Base-by-base conservation (phyloP, 2,329 filamentous ascomycete genomes). In the Fusarium sterilihyphosum region DNA sequence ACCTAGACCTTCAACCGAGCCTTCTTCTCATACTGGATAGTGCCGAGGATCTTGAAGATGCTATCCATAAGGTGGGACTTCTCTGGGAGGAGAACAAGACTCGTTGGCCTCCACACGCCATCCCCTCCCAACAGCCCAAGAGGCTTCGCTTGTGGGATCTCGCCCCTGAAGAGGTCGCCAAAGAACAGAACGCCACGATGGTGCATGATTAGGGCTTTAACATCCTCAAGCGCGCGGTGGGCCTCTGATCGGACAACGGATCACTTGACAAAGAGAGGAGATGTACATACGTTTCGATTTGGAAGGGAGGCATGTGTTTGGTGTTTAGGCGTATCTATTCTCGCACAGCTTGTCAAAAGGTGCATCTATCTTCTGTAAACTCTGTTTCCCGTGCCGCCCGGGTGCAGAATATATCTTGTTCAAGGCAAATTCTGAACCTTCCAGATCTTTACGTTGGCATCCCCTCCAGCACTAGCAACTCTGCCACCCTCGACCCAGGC, bases 401-500 rank as follows among this genome's bases (percentile, higher is more conserved):
- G 29, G 47, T 75, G 53, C 59, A 67, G 37, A 40, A 61, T 44
- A 24, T 26, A 41, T 52, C 8, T 62, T 52, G 22, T 47, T 64
- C 37, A 83, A 29, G 81, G 83, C 75, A 84, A 70, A 62, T 82
- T 81, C 75, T 82, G 77, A 37, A 84, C 79, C 43, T 81, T 78
- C 96, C 96, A 99, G 57, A 96, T 88, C 87, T 98, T 99, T 54
- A 99, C 89, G 2, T 94, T 92, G 40, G 94, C 96, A 87, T 99
- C 96, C 17, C 92, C 93, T 52, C 96, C 96, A 9, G 91, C 90
- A 76, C 92, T 97, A 16, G 93, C 91, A 57, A 98, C 87, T 84
- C 89, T 94, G 66, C 87, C 86, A 14, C 88, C 90, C 35, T 88
- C 88, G 20, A 94, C 87, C 95, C 96, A 99, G 18, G 89, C 89